A percentile compares a stretch with the other conserved stretches of the same genome.
Evolutionary conservation across 495 filamentous ascomycete genomes (phyloP).

Genomic region (Penicillium flavigenum): DNA sequence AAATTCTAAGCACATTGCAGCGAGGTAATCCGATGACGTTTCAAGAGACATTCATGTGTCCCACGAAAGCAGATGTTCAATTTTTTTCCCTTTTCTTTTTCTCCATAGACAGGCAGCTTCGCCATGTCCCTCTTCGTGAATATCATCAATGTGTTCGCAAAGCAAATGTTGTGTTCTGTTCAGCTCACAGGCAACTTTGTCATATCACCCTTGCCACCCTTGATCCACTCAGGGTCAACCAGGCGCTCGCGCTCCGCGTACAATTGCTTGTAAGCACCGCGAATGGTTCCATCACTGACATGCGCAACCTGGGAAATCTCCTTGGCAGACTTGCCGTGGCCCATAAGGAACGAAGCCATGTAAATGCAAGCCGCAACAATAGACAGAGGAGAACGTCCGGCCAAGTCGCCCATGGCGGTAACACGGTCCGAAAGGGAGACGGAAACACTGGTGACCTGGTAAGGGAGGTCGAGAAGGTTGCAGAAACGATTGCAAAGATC

Average conservation of each 20-base stretch:
- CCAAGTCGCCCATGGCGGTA: constrained; percentile 69
- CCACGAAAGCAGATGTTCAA: not conserved
- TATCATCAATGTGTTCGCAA: not conserved
- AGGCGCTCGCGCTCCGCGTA: constrained; percentile 70
- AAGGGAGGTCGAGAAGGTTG: constrained; percentile 70
- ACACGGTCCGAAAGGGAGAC: constrained; percentile 71
- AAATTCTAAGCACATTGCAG: not conserved
- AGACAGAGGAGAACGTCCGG: constrained; percentile 90
- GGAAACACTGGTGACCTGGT: constrained; percentile 67
- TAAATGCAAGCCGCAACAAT: constrained; percentile 95
- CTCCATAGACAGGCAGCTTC: not conserved
- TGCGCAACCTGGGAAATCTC: constrained; percentile 78
- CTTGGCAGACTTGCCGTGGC: constrained; percentile 72
- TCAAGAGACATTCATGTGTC: not conserved
- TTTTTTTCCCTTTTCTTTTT: not conserved
- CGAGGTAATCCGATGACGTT: not conserved
- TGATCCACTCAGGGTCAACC: constrained; percentile 72
- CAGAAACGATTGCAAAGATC: constrained; percentile 89
- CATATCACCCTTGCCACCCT: constrained; percentile 65
- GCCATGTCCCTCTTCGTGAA: not conserved
- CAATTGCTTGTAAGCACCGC: constrained; percentile 88
- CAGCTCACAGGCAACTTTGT: constrained; percentile 61
- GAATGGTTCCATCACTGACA: constrained; percentile 94
- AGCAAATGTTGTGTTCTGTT: not conserved
- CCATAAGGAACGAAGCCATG: constrained; percentile 84